Base-by-base conservation (phyloP, 306 rosid genomes). In the Abrus precatorius region DNA sequence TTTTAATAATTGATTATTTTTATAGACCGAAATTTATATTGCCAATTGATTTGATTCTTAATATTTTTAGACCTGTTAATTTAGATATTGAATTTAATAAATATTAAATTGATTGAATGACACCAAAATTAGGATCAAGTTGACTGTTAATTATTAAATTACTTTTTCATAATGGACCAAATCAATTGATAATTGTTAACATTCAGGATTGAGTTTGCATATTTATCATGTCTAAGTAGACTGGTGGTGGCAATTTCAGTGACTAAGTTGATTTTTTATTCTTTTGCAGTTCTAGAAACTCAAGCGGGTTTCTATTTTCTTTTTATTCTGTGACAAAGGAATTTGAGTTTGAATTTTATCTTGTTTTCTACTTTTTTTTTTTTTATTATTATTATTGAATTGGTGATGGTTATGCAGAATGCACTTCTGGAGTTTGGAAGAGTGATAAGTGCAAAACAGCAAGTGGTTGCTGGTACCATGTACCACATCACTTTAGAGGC, bases 401-500 rank as follows among this genome's bases (percentile, higher is more conserved):
- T 69, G 30, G 6, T 32, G 49, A 10, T 65, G 43, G 38, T 2
- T 20, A n/a, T 80, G 82, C 73, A 88, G 89, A 88, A 88, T 78
- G 74, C 83, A 7, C 76, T 83, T 52, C n/a, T 88, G 81, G 83
- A 74, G 54, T 83, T 83, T 78, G 83, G 49, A 62, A 85, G 48
- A 72, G 91, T 88, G 63, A 12, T 83, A 55, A 70, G 8, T 12
- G 80, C 81, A 7, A 86, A 85, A 27, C 28, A 81, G 45, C 88
- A 88, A 65, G 86, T 86, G 47, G 92, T 90, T 81, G 4, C 91
- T 30, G 92, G 94, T 1, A 81, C 72, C 8, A 0, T 87, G 28
- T 83, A 86, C 74, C 44, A 74, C 71, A 83, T 90, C 12, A 87
- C 87, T 11, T 33, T 90, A 56, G 92, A 86, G 85, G 90, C 83